These are phyloP conservation scores for Scutellaria galericulata DNA, from an alignment of 257 asterid genomes.

Conservation along the genomic window DNA sequence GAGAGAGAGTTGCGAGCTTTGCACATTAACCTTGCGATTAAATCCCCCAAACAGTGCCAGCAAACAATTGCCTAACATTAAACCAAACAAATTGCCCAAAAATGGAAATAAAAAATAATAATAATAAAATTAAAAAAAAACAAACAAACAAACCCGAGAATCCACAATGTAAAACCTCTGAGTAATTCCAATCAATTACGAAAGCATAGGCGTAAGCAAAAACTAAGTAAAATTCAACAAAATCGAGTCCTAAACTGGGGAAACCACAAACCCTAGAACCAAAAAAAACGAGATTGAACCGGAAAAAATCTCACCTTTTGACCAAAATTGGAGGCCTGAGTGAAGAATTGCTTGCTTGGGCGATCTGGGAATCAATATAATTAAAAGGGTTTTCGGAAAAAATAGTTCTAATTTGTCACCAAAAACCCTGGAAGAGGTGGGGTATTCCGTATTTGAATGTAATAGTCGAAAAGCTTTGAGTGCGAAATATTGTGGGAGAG, in stretches of 20 bases:
- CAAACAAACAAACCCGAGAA: not conserved
- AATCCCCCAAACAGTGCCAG: slow-evolving; percentile 12
- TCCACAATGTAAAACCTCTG: slow-evolving; percentile 31
- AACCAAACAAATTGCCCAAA: slow-evolving; percentile 28
- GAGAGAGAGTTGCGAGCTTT: not conserved
- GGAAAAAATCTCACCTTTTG: slow-evolving; percentile 12
- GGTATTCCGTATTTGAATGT: not conserved
- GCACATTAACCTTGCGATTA: slow-evolving; percentile 23
- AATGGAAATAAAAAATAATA: not conserved
- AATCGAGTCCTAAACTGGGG: not conserved
- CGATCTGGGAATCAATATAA: slow-evolving; percentile 29
- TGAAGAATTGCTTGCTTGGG: not conserved
- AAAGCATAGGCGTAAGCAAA: not conserved
- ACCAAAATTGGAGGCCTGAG: not conserved
- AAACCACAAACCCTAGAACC: slow-evolving; percentile 45
- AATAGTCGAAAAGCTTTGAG: not conserved
- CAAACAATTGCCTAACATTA: slow-evolving; percentile 2
- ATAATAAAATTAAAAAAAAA: no score
- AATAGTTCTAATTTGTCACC: not conserved
- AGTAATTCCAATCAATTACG: slow-evolving; percentile 1
- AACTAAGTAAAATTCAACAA: not conserved
- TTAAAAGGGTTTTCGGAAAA: slow-evolving; percentile 8
- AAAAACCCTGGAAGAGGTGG: not conserved
- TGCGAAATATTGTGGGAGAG: not conserved
- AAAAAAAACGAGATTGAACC: slow-evolving; percentile 1